phyloP scores from a whole-genome alignment of 1,139 yeast species.

The Kurtzmaniella quercitrusa region DNA sequence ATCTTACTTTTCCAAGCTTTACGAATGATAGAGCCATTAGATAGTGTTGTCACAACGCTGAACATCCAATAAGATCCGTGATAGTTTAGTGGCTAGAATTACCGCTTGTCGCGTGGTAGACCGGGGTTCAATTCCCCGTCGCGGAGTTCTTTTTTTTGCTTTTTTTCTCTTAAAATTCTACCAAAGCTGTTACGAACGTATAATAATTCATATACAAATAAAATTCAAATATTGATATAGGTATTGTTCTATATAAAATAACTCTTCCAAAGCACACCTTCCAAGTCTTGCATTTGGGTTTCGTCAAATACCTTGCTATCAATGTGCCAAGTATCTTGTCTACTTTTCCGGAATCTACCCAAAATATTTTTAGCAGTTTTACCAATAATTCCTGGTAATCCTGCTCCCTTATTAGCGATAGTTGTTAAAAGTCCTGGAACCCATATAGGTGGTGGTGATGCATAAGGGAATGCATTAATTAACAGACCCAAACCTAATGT shows the following conservation, averaged over 20 bases:
- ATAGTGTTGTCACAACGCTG: too few relatives aligned
- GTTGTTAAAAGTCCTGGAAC: conserved; percentile 70
- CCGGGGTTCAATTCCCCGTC: conserved; percentile 43
- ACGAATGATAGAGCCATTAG: too few relatives aligned
- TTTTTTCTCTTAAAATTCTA: not conserved
- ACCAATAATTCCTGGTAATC: conserved; percentile 75
- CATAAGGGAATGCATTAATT: conserved; percentile 85
- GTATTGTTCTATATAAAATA: conserved; percentile 75
- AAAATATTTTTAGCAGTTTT: conserved; percentile 79
- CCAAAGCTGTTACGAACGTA: too few relatives aligned
- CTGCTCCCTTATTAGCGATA: conserved; percentile 66
- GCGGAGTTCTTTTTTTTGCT: conserved; percentile 22
- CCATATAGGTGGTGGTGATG: conserved; percentile 92
- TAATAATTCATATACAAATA: too few relatives aligned
- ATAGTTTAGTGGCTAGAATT: conserved; percentile 38
- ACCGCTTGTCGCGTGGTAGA: conserved; percentile 39
- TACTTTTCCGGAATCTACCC: conserved; percentile 82
- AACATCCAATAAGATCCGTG: conserved; percentile 17
- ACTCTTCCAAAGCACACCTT: conserved; percentile 92
- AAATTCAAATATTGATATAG: too few relatives aligned
- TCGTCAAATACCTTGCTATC: conserved; percentile 74
- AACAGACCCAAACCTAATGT: conserved; percentile 87
- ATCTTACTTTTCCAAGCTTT: too few relatives aligned
- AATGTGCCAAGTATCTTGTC: conserved; percentile 96
- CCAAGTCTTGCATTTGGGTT: conserved; percentile 84